phyloP scores from a whole-genome alignment of 208 protist genomes.

The Leishmania turanica region DNA sequence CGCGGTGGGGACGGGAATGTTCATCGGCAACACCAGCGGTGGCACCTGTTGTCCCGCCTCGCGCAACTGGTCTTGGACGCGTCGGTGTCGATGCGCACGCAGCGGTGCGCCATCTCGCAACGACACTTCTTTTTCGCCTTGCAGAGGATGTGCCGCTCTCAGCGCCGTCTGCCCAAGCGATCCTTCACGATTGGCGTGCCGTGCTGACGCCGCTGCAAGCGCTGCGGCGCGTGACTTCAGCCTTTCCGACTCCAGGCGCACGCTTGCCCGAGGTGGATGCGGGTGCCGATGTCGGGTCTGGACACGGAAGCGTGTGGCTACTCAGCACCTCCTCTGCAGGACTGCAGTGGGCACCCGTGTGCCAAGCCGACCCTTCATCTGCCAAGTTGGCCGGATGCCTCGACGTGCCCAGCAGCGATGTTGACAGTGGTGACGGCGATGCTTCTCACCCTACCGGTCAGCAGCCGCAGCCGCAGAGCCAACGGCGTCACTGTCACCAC shows the following conservation, averaged over 20 bases:
- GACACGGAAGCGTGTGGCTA: not conserved
- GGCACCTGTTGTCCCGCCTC: not conserved
- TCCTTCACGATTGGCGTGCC: conserved; percentile 5
- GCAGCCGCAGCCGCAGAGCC: not conserved
- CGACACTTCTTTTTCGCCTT: conserved; percentile 2
- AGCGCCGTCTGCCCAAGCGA: not conserved
- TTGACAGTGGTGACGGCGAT: not conserved
- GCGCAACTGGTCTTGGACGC: not conserved
- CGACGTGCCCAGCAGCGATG: not conserved
- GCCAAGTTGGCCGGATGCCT: not conserved
- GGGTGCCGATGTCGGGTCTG: not conserved
- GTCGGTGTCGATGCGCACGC: not conserved
- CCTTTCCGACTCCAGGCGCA: not conserved
- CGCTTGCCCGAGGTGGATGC: not conserved
- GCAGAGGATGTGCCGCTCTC: not conserved
- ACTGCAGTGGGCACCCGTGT: not conserved
- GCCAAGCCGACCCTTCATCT: not conserved
- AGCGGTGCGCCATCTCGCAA: conserved; percentile 8
- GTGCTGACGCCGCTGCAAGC: conserved; percentile 13
- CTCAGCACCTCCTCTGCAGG: conserved; percentile 4
- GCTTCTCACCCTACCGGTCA: no score
- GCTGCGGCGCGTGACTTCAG: not conserved
- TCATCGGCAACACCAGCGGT: not conserved
- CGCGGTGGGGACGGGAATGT: not conserved
- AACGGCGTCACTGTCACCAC: not conserved